These are phyloP conservation scores for Mucor plumbeus DNA, from an alignment of 371 early-diverging fungal genomes.

Conservation along the genomic window DNA sequence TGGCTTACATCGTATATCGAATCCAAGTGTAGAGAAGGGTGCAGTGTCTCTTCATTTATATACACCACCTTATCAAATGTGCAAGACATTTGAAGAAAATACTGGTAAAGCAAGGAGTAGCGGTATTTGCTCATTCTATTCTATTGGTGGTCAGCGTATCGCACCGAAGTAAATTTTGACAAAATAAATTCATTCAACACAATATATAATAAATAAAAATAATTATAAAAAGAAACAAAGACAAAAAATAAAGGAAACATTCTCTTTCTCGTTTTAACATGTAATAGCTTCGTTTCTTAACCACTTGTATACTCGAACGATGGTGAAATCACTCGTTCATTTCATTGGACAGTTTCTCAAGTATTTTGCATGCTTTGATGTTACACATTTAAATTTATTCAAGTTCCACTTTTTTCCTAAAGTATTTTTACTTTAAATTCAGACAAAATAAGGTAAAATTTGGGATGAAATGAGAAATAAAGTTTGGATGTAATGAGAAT, in stretches of 20 bases:
- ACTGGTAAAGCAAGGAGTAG: slow-evolving; percentile 74
- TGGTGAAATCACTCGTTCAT: slow-evolving; percentile 33
- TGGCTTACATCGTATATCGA: slow-evolving; percentile 88
- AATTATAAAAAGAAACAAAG: slow-evolving; percentile 8
- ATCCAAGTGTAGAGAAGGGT: slow-evolving; percentile 61
- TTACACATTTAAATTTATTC: not conserved
- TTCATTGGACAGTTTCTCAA: slow-evolving; percentile 21
- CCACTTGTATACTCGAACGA: slow-evolving; percentile 30
- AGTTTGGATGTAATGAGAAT: no score
- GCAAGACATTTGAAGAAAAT: slow-evolving; percentile 83
- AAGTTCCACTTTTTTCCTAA: no score
- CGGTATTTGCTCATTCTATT: slow-evolving; percentile 75
- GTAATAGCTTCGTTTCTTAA: slow-evolving; percentile 17
- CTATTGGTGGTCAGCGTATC: slow-evolving; percentile 57
- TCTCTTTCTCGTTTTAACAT: slow-evolving; percentile 11
- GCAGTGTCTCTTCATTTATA: slow-evolving; percentile 93
- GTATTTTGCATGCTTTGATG: not conserved
- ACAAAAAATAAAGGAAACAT: slow-evolving; percentile 14
- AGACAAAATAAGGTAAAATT: no score
- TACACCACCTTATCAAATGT: slow-evolving; percentile 87
- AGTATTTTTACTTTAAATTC: no score
- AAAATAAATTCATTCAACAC: not conserved
- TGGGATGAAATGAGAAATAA: no score
- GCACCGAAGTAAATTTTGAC: slow-evolving; percentile 8
- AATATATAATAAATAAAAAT: not conserved